A percentile compares a stretch with the other conserved stretches of the same genome.
These are phyloP conservation scores for Eimeria falciformis DNA, from an alignment of 169 alveolate species.

Conservation along the genomic window DNA sequence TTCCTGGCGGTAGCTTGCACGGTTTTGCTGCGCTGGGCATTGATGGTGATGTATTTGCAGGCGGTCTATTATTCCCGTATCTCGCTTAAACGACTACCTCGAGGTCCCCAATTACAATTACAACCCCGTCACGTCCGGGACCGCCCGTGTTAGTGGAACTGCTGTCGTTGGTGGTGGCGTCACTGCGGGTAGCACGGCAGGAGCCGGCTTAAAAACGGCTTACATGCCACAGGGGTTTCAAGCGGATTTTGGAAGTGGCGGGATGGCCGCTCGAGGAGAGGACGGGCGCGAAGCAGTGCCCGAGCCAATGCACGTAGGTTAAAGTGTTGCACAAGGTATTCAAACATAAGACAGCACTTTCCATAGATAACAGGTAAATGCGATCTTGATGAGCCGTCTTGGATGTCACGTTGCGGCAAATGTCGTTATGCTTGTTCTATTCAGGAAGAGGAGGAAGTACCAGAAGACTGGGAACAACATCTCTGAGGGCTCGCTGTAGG, in stretches of 20 bases:
- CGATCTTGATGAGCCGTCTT: background rate
- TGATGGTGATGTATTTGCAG: constrained; percentile 17
- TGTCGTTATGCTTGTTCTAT: background rate
- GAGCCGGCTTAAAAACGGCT: constrained; percentile 27
- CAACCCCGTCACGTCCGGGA: constrained; percentile 46
- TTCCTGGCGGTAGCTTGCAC: too few relatives aligned
- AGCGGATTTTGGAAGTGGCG: constrained; percentile 71
- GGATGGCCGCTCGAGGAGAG: constrained; percentile 8
- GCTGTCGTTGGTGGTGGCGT: constrained; percentile 33
- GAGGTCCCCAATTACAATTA: constrained; percentile 68
- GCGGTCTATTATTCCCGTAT: constrained; percentile 72
- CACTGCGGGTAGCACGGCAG: constrained; percentile 34
- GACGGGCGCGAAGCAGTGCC: constrained; percentile 57
- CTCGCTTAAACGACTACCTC: constrained; percentile 76
- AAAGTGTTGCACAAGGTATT: background rate
- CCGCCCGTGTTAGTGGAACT: constrained; percentile 56
- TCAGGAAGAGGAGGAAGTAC: constrained; percentile 73
- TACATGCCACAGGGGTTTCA: constrained; percentile 75
- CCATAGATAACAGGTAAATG: too few relatives aligned
- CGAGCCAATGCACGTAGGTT: constrained; percentile 49
- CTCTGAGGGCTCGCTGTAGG: constrained; percentile 22
- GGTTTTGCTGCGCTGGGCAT: too few relatives aligned
- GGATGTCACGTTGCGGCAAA: background rate
- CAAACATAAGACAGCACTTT: background rate
- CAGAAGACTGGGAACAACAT: constrained; percentile 76